Conservation (phyloP, 192 early-diverging fungal genomes). For the Spizellomyces punctatus region DNA sequence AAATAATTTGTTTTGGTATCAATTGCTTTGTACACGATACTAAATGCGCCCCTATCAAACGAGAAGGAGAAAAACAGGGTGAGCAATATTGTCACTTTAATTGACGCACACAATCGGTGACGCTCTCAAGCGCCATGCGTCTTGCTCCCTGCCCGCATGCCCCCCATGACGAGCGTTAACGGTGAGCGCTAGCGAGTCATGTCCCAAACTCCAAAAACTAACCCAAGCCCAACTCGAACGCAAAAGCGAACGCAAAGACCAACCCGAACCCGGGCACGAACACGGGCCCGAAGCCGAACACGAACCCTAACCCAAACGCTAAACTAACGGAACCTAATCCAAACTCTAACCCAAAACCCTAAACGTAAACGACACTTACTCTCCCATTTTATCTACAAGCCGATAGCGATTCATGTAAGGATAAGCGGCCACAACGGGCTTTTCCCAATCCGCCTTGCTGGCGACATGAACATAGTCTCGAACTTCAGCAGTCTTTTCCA, state of each 20-base stretch:
- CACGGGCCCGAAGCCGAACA: too few relatives aligned
- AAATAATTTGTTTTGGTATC: slow-evolving; percentile 63
- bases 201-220: too few relatives aligned
- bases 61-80: too few relatives aligned
- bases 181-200: too few relatives aligned
- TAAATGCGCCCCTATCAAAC: slow-evolving; percentile 68
- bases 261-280: too few relatives aligned
- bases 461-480: slow-evolving; percentile 3
- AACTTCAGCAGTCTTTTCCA: neutral
- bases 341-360: neutral
- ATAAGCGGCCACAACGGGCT: slow-evolving; percentile 41
- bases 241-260: too few relatives aligned
- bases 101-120: neutral
- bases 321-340: neutral
- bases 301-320: too few relatives aligned
- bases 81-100: too few relatives aligned
- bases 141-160: too few relatives aligned
- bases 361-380: slow-evolving; percentile 52
- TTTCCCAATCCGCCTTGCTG: slow-evolving; percentile 21
- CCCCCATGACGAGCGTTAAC: too few relatives aligned
- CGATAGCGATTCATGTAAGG: slow-evolving; percentile 61
- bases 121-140: neutral
- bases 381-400: slow-evolving; percentile 69
- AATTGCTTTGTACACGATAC: slow-evolving; percentile 77
- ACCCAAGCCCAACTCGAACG: neutral